Evolutionary conservation across 352 stramenopile species (phyloP).

Genomic region (Phytopythium vexans): DNA sequence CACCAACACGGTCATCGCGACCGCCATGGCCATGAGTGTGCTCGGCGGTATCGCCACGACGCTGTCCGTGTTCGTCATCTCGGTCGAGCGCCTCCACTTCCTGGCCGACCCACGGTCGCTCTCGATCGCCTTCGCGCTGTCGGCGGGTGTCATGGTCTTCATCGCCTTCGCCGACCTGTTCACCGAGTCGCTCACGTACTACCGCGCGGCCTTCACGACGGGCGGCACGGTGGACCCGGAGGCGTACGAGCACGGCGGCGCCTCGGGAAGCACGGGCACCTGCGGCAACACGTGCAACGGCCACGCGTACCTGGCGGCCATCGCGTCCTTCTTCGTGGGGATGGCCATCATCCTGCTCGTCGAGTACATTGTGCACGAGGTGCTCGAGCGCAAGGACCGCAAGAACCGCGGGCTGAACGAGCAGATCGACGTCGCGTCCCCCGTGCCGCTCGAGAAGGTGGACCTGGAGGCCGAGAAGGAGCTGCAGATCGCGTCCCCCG

Average conservation of each 20-base stretch:
- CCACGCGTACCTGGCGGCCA: conserved; percentile 44
- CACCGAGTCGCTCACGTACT: conserved; percentile 46
- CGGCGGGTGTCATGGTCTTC: conserved; percentile 70
- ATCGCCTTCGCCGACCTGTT: conserved; percentile 61
- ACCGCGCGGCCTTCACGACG: conserved; percentile 41
- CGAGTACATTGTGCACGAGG: conserved; percentile 50
- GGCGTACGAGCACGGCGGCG: conserved; percentile 57
- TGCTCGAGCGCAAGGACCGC: conserved; percentile 23
- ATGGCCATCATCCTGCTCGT: conserved; percentile 57
- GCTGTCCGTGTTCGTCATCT: conserved; percentile 56
- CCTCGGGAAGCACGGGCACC: conserved; percentile 27
- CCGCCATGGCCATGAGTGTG: conserved; percentile 71
- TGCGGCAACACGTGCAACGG: conserved; percentile 62
- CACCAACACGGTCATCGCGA: conserved; percentile 41
- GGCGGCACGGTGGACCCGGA: conserved; percentile 49
- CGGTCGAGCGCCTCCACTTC: conserved; percentile 48
- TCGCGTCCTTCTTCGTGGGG: conserved; percentile 45
- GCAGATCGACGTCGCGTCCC: conserved; percentile 9
- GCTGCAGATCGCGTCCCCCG: conserved; percentile 18
- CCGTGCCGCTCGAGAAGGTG: conserved; percentile 1
- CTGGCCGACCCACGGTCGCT: conserved; percentile 41
- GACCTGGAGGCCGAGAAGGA: conserved; percentile 12
- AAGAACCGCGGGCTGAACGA: conserved; percentile 7
- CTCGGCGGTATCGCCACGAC: conserved; percentile 60
- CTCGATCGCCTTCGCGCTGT: conserved; percentile 56